These are phyloP conservation scores for Neurospora sp. DNA, from an alignment of 495 filamentous ascomycete genomes.

Conservation along the genomic window DNA sequence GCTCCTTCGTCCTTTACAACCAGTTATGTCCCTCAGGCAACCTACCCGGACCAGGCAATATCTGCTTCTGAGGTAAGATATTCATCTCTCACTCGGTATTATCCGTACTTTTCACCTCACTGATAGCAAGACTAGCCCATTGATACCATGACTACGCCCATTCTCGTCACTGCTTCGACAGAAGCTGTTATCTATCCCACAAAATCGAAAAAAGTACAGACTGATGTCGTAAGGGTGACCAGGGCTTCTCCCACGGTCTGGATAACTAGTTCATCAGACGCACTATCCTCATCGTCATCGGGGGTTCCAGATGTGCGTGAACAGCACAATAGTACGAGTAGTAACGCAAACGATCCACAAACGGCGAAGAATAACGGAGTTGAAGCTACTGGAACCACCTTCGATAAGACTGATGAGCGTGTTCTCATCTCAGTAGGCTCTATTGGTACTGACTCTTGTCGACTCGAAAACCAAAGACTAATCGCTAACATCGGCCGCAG, in stretches of 20 bases:
- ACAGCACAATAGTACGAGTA: neutral
- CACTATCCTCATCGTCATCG: neutral
- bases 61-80: slow-evolving; percentile 8
- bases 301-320: neutral
- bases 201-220: neutral
- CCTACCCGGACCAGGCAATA: neutral
- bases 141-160: neutral
- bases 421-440: slow-evolving; percentile 37
- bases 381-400: slow-evolving; percentile 3
- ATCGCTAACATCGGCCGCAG: slow-evolving; percentile 10
- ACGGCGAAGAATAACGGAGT: slow-evolving; percentile 1
- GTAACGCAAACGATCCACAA: neutral
- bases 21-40: neutral
- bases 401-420: slow-evolving; percentile 30
- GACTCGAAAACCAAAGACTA: neutral
- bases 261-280: neutral
- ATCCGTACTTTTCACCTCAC: neutral
- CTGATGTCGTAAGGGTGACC: neutral
- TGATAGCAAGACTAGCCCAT: neutral
- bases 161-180: neutral
- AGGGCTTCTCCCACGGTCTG: neutral
- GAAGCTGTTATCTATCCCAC: neutral
- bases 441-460: slow-evolving; percentile 27
- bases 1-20: neutral
- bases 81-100: neutral